Conservation (phyloP, 169 alveolate species). For the Plasmodium coatneyi region DNA sequence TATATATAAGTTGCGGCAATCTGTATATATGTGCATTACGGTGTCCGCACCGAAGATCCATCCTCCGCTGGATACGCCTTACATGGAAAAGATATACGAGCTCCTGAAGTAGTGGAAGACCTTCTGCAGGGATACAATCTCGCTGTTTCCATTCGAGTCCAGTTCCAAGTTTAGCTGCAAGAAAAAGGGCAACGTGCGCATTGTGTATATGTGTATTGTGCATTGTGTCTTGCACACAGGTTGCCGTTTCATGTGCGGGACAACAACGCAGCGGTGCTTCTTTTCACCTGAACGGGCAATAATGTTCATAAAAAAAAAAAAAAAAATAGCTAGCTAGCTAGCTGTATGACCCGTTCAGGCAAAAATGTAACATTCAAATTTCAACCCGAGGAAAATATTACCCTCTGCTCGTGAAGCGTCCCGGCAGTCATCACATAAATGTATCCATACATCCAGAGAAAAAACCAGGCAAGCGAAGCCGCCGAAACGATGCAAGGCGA, state of each 20-base stretch:
- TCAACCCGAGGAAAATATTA: background rate
- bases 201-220: too few relatives aligned
- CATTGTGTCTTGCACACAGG: background rate
- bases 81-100: constrained; percentile 56
- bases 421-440: constrained; percentile 58
- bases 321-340: background rate
- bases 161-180: constrained; percentile 27
- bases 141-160: constrained; percentile 51
- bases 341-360: background rate
- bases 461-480: constrained; percentile 16
- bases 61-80: background rate
- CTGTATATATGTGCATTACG: background rate
- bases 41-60: background rate
- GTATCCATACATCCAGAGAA: constrained; percentile 15
- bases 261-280: background rate
- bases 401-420: constrained; percentile 29
- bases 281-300: constrained; percentile 5
- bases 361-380: background rate
- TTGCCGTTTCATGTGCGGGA: background rate
- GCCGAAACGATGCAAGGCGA: constrained; percentile 20
- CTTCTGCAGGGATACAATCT: constrained; percentile 53
- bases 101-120: constrained; percentile 51
- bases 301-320: background rate
- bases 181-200: background rate
- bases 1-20: background rate